phyloP scores from a whole-genome alignment of 495 filamentous ascomycete species.

The Penicillium dipodomyicola region DNA sequence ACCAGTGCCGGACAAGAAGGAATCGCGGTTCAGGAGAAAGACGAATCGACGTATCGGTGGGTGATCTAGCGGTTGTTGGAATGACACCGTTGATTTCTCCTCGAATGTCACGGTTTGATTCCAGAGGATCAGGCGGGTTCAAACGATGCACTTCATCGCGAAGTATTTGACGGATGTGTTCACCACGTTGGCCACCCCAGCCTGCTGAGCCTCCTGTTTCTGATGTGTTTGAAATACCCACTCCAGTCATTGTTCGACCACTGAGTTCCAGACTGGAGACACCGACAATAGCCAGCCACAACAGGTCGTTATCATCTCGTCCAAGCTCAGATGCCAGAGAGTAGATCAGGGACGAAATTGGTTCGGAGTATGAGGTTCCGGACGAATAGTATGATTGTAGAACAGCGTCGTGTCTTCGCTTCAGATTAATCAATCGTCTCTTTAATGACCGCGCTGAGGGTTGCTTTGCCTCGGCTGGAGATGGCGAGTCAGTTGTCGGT shows the following conservation, averaged over 20 bases:
- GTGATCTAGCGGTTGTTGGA: conserved; percentile 80
- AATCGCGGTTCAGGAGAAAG: conserved; percentile 93
- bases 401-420: conserved; percentile 69
- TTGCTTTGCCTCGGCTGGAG: conserved; percentile 56
- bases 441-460: conserved; percentile 69
- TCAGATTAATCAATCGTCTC: conserved; percentile 67
- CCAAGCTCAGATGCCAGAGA: conserved; percentile 92
- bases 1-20: conserved; percentile 93
- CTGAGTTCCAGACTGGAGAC: conserved; percentile 89
- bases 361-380: conserved; percentile 89
- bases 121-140: conserved; percentile 74
- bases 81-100: conserved; percentile 72
- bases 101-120: conserved; percentile 51
- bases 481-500: conserved; percentile 50
- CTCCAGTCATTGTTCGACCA: conserved; percentile 75
- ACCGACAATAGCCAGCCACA: conserved; percentile 93
- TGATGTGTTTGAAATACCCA: conserved; percentile 64
- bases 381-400: conserved; percentile 77
- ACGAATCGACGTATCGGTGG: conserved; percentile 88
- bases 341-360: conserved; percentile 89
- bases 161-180: conserved; percentile 77
- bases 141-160: conserved; percentile 93
- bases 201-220: conserved; percentile 61
- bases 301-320: conserved; percentile 91
- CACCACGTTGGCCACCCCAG: conserved; percentile 80